A percentile compares a stretch with the other conserved stretches of the same genome.
These are phyloP conservation scores for Saturnispora silvae DNA, from an alignment of 805 yeast species.

Conservation along the genomic window DNA sequence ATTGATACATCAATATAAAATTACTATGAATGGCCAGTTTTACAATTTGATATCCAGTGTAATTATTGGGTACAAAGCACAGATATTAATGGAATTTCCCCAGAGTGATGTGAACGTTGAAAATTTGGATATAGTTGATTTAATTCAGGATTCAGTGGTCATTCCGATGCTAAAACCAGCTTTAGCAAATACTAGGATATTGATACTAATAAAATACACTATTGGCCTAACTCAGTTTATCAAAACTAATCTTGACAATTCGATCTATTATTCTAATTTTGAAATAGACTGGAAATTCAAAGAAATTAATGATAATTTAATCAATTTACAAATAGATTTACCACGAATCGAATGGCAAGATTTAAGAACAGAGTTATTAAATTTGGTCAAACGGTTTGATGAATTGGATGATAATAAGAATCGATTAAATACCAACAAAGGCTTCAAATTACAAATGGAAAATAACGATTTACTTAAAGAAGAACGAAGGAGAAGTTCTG, in stretches of 20 bases:
- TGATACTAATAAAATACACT: no score
- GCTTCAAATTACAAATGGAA: no score
- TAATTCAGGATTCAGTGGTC: no score
- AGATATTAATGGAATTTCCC: slow-evolving; percentile 2
- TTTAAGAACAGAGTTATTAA: not conserved
- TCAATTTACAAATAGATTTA: not conserved
- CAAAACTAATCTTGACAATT: no score
- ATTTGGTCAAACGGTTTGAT: slow-evolving; percentile 1
- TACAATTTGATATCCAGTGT: slow-evolving; percentile 2
- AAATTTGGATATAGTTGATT: no score
- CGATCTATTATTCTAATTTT: no score
- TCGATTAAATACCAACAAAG: no score
- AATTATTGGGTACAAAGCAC: slow-evolving; percentile 3
- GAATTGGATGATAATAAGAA: slow-evolving; percentile 3
- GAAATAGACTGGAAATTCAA: slow-evolving; percentile 8
- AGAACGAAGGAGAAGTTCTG: slow-evolving; percentile 23
- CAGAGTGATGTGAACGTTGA: no score
- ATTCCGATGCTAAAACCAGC: no score
- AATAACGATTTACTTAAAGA: no score
- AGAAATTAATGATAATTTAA: slow-evolving; percentile 6
- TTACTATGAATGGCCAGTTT: not conserved
- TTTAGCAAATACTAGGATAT: no score
- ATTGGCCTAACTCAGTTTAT: no score
- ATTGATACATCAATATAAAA: not conserved
- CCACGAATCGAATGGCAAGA: not conserved